A percentile compares a stretch with the other conserved stretches of the same genome.
Conservation (phyloP, 1,284 basidiomycete species). For the Cryptococcus maquisensis region DNA sequence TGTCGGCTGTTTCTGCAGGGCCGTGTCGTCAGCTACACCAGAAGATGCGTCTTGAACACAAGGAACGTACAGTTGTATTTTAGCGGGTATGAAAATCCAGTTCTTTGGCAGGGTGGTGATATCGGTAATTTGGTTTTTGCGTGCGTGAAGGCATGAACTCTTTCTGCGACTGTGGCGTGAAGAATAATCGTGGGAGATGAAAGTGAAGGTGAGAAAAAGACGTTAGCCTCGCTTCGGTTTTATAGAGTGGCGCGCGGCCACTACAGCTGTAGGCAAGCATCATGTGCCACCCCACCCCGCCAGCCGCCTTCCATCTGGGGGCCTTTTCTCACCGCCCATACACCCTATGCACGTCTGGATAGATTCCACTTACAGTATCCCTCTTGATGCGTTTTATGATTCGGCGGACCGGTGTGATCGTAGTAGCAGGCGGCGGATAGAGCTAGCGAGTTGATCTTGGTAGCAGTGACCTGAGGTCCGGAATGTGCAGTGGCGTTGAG, state of each 20-base stretch:
- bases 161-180: conserved; percentile 6
- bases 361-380: not conserved
- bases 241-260: not conserved
- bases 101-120: conserved; percentile 11
- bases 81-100: conserved; percentile 14
- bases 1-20: conserved; percentile 37
- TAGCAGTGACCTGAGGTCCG: not conserved
- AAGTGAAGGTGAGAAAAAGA: not conserved
- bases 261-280: not conserved
- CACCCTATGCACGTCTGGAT: not conserved
- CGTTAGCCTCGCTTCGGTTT: not conserved
- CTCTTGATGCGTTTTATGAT: conserved; percentile 1
- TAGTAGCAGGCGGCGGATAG: not conserved
- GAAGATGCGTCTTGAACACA: not conserved
- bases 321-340: no score
- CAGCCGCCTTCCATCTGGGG: not conserved
- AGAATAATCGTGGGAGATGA: not conserved
- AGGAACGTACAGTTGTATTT: conserved; percentile 1
- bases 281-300: not conserved
- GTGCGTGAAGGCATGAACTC: conserved; percentile 26
- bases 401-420: conserved; percentile 6
- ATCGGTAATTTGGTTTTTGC: conserved; percentile 4
- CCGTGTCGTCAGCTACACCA: not conserved
- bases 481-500: no score
- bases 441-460: conserved; percentile 16